These are phyloP conservation scores for Chaetomium fimeti DNA, from an alignment of 495 filamentous ascomycete genomes.

Conservation along the genomic window DNA sequence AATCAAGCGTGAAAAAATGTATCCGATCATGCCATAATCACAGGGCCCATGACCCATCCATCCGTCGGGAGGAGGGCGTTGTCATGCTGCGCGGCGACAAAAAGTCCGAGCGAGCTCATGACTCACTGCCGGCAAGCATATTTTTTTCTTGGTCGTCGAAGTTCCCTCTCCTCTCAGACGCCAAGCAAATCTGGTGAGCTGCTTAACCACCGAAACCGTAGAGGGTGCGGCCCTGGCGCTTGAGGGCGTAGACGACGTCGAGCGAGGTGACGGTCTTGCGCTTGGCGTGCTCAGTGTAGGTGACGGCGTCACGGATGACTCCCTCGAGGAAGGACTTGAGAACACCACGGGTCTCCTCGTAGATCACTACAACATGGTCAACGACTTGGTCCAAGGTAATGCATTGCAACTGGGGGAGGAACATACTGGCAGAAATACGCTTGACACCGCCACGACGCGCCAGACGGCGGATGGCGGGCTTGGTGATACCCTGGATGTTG, in stretches of 20 bases:
- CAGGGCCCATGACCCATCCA: background rate
- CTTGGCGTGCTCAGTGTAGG: conserved; percentile 97
- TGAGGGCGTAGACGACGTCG: conserved; percentile 93
- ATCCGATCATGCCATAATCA: conserved; percentile 18
- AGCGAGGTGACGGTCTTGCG: conserved; percentile 96
- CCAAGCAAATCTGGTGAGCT: background rate
- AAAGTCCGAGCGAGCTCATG: no score
- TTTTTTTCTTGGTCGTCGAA: no score
- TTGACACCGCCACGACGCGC: conserved; percentile 99
- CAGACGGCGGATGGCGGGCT: conserved; percentile 99
- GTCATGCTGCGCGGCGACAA: no score
- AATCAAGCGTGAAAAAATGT: conserved; percentile 16
- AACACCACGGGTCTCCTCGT: conserved; percentile 99
- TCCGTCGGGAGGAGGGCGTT: no score
- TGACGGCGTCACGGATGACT: conserved; percentile 99
- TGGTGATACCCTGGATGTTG: conserved; percentile 99
- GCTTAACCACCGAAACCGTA: conserved; percentile 98
- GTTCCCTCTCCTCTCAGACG: background rate
- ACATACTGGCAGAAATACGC: conserved; percentile 97
- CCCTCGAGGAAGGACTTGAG: conserved; percentile 99
- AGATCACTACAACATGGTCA: conserved; percentile 64
- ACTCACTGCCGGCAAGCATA: no score
- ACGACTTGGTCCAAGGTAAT: conserved; percentile 34
- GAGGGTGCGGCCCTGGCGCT: conserved; percentile 92
- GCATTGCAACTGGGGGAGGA: background rate